Evolutionary conservation across 257 asterid species (phyloP), one percentile per base, ranked within the genome.

Genomic region (Petunia axillaris): DNA sequence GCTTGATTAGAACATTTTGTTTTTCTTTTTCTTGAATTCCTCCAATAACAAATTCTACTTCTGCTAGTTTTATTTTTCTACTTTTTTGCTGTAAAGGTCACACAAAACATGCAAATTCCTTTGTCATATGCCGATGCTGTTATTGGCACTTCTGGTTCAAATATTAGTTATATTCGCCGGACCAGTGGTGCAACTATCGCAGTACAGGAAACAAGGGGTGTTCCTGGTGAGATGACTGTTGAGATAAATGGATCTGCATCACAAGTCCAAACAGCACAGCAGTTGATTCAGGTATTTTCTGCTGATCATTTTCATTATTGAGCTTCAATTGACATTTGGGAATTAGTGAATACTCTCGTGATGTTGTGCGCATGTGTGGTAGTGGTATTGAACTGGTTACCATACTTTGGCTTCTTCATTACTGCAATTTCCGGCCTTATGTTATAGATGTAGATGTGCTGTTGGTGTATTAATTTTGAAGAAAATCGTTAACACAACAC

Each of bases 161-260:
- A 91, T 83, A 95, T 95, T 59, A 95, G 98, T 81, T 95, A 91
- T 66, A 91, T 95, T 55, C 97, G 98, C 39, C 98, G 98, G 86
- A 87, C 92, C 57, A 93, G 98, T 88, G 98, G 98, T 83, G 97
- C 98, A 82, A 86, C 94, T 78, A 89, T 95, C 59, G 97, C 96
- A 15, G 81, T 93, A 71, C 98, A 93, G 83, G 98, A 91, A 87
- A 86, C 96, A 15, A 90, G 87, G 85, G 98, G 94, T 80, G 90
- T 86, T 80, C 98, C 97, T 81, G 94, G 88, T 46, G 95, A 93
- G 94, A 95, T 95, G 98, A 95, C 97, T 57, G 95, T 95, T 81
- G 98, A 95, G 87, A 91, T 95, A 44, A 90, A 91, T 84, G 98
- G 98, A 64, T 88, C 97, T 5, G 92, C 98, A 1, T 85, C 97